Evolutionary conservation across 2,329 filamentous ascomycete species (phyloP).

Genomic region (Aspergillus sp.): DNA sequence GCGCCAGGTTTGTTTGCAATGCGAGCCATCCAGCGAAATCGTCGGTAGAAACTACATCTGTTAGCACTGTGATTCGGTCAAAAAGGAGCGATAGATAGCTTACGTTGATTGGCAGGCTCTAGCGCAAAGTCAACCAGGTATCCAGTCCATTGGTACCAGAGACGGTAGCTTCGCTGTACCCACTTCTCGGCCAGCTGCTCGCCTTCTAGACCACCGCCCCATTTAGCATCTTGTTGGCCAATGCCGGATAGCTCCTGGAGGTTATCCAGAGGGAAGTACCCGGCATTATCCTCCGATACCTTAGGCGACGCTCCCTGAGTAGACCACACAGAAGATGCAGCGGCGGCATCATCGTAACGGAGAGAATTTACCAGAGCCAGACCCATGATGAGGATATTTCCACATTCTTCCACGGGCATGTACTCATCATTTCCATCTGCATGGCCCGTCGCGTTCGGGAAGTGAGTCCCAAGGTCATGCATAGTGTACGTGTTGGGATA

Average conservation of each 20-base stretch:
- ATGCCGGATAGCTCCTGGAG: constrained; percentile 45
- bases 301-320: constrained; percentile 25
- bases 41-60: constrained; percentile 59
- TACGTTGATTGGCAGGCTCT: constrained; percentile 63
- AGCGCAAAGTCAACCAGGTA: constrained; percentile 70
- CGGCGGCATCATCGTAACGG: constrained; percentile 51
- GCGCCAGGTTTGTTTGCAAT: constrained; percentile 71
- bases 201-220: constrained; percentile 49
- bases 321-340: constrained; percentile 53
- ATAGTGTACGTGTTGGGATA: constrained; percentile 62
- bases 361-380: constrained; percentile 69
- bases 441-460: constrained; percentile 50
- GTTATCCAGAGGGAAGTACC: constrained; percentile 42
- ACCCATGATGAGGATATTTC: constrained; percentile 73
- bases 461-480: constrained; percentile 47
- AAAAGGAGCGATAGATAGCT: constrained; percentile 11
- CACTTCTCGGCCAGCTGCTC: constrained; percentile 53
- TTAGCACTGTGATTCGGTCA: constrained; percentile 2
- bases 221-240: constrained; percentile 53
- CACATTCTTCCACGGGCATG: constrained; percentile 54
- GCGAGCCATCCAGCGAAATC: constrained; percentile 73
- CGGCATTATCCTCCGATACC: constrained; percentile 16
- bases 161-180: constrained; percentile 60
- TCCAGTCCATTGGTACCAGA: constrained; percentile 70
- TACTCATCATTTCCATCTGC: constrained; percentile 46